A percentile compares a stretch with the other conserved stretches of the same genome.
Evolutionary conservation across 106 monocot species (phyloP).

Genomic region (Xerophyta viscosa): DNA sequence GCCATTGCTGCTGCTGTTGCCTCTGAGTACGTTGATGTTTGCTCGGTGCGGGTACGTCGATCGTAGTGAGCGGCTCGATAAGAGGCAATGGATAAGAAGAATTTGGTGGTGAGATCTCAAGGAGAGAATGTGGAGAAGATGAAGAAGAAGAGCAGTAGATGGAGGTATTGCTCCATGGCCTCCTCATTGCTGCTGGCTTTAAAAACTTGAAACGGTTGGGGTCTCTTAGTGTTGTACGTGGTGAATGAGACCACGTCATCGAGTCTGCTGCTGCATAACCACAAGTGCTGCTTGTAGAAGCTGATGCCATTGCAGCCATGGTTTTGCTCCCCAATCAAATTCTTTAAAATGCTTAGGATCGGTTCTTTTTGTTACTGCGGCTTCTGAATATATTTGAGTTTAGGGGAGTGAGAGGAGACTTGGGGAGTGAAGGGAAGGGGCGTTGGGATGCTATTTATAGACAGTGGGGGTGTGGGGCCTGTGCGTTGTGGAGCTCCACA

Average conservation of each 20-base stretch:
- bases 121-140: slow-evolving; percentile 10
- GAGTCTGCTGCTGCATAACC: no score
- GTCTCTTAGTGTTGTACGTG: neutral
- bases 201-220: neutral
- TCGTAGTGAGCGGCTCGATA: neutral
- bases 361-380: no score
- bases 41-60: neutral
- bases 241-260: neutral
- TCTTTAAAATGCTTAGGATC: no score
- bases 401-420: neutral
- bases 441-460: slow-evolving; percentile 8
- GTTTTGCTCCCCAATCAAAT: neutral
- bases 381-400: no score
- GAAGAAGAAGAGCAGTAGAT: slow-evolving; percentile 4
- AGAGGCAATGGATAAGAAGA: neutral
- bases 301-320: neutral
- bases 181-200: neutral
- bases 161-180: neutral
- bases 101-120: neutral
- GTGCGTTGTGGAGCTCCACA: no score
- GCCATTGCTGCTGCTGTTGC: neutral
- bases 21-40: neutral
- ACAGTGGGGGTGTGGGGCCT: neutral
- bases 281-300: neutral
- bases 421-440: neutral